Percentiles rank a stretch among this genome's conserved stretches.
These are phyloP conservation scores for Hanseniaspora valbyensis DNA, from an alignment of 805 yeast species.

Conservation along the genomic window DNA sequence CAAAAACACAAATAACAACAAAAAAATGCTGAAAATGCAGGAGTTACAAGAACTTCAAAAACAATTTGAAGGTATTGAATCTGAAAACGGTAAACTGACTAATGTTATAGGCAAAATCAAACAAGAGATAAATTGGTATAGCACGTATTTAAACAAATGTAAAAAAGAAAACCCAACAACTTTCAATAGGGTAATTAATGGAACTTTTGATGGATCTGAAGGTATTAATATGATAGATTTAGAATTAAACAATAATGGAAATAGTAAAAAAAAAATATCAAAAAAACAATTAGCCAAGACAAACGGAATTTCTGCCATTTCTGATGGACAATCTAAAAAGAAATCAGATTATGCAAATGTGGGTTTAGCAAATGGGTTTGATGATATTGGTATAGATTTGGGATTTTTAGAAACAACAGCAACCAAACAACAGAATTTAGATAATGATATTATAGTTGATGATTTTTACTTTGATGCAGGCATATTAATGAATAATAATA, in stretches of 20 bases:
- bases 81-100: conserved; percentile 24
- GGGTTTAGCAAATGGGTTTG: conserved; percentile 13
- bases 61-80: conserved; percentile 22
- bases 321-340: too few species aligned
- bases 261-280: conserved; percentile 4
- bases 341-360: background rate
- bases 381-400: conserved; percentile 11
- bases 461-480: conserved; percentile 8
- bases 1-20: conserved; percentile 7
- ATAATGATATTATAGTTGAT: conserved; percentile 8
- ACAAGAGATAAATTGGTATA: conserved; percentile 23
- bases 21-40: conserved; percentile 19
- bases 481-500: background rate
- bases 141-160: conserved; percentile 16
- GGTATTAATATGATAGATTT: conserved; percentile 15
- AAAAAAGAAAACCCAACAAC: conserved; percentile 12
- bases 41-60: conserved; percentile 20
- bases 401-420: conserved; percentile 1
- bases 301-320: background rate
- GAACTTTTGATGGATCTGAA: conserved; percentile 11
- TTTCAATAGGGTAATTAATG: conserved; percentile 8
- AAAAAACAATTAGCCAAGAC: background rate
- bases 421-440: background rate
- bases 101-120: conserved; percentile 21
- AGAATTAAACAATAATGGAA: conserved; percentile 1